phyloP scores from a whole-genome alignment of 345 rosid species.

The Populus tremula region DNA sequence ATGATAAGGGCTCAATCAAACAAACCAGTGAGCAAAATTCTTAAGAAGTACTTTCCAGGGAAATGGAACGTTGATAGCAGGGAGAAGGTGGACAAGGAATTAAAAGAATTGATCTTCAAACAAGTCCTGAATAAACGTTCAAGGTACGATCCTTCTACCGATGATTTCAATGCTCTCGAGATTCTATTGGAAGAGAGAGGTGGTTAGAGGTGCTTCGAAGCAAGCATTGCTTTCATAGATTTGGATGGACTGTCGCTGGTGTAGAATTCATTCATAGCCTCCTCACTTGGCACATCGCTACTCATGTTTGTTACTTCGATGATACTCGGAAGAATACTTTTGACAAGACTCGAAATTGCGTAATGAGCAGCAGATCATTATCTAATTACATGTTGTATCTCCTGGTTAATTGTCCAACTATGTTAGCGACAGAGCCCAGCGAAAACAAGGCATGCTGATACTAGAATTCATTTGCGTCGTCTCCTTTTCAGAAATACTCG shows the following conservation, averaged over 20 bases:
- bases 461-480: neutral
- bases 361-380: neutral
- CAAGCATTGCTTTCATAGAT: too few species aligned
- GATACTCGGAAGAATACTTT: too few species aligned
- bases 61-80: neutral
- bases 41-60: neutral
- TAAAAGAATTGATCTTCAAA: neutral
- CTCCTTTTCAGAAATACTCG: neutral
- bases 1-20: neutral
- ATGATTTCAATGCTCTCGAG: neutral
- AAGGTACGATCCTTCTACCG: neutral
- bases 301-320: neutral
- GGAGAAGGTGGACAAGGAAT: neutral
- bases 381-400: neutral
- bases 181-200: neutral
- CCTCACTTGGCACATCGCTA: neutral
- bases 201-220: neutral
- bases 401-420: neutral
- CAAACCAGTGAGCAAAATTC: neutral
- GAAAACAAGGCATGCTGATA: neutral
- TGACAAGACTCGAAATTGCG: neutral
- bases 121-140: neutral
- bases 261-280: neutral
- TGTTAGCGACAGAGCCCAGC: neutral
- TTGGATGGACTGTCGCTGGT: neutral